phyloP scores from a whole-genome alignment of 2,329 filamentous ascomycete species.

The Stagonosporopsis rhizophila region DNA sequence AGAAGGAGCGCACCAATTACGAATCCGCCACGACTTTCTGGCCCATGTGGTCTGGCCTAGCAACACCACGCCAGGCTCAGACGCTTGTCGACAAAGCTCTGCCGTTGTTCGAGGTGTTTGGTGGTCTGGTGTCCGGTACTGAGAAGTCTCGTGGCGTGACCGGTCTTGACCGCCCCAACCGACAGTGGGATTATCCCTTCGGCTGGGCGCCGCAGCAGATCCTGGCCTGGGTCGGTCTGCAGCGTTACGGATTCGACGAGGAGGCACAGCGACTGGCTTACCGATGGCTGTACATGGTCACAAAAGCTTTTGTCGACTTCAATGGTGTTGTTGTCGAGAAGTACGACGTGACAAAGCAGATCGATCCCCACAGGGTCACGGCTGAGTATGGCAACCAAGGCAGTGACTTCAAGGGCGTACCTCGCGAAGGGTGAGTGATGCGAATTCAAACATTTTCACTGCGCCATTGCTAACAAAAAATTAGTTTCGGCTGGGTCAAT shows the following conservation, averaged over 20 bases:
- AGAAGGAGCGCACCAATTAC: slow-evolving; percentile 80
- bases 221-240: slow-evolving; percentile 91
- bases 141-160: slow-evolving; percentile 84
- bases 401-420: slow-evolving; percentile 91
- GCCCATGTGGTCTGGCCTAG: slow-evolving; percentile 94
- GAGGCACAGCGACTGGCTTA: slow-evolving; percentile 91
- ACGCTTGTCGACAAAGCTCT: slow-evolving; percentile 80
- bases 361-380: slow-evolving; percentile 91
- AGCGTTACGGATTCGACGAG: slow-evolving; percentile 89
- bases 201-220: slow-evolving; percentile 99
- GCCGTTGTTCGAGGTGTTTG: slow-evolving; percentile 85
- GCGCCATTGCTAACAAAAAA: slow-evolving; percentile 30
- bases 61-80: slow-evolving; percentile 84
- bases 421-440: slow-evolving; percentile 85
- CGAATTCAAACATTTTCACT: neutral
- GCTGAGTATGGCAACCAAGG: slow-evolving; percentile 99
- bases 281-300: slow-evolving; percentile 98
- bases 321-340: slow-evolving; percentile 99
- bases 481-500: slow-evolving; percentile 97
- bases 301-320: slow-evolving; percentile 97
- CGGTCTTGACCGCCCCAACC: slow-evolving; percentile 83
- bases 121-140: slow-evolving; percentile 88
- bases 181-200: slow-evolving; percentile 98
- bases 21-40: slow-evolving; percentile 95
- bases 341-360: slow-evolving; percentile 91